Percentiles rank a stretch among this genome's conserved stretches.
Evolutionary conservation across 768 basidiomycete genomes (phyloP).

Genomic region (Myochromella boudieri): DNA sequence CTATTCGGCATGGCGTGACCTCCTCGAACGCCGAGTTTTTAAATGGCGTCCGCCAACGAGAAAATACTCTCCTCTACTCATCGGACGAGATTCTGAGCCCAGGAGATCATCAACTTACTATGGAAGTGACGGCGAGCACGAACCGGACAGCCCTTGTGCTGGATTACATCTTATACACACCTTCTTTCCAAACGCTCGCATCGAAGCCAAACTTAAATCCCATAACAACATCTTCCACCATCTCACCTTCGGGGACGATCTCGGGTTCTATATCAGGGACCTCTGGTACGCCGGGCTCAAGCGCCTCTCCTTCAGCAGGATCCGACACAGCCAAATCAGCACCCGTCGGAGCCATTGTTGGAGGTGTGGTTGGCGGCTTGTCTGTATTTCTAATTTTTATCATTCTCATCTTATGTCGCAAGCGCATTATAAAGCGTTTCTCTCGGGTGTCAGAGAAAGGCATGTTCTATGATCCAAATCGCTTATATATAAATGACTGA

Average conservation of each 20-base stretch:
- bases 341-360: slow-evolving; percentile 3
- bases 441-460: background rate
- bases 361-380: slow-evolving; percentile 8
- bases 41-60: slow-evolving; percentile 21
- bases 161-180: slow-evolving; percentile 27
- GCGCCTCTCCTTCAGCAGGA: too few species aligned
- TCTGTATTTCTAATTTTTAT: background rate
- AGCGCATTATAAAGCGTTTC: background rate
- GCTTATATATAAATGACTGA: too few species aligned
- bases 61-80: slow-evolving; percentile 21
- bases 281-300: too few species aligned
- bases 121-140: slow-evolving; percentile 20
- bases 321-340: too few species aligned
- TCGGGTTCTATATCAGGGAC: too few species aligned
- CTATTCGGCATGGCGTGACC: slow-evolving; percentile 18
- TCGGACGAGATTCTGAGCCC: slow-evolving; percentile 19
- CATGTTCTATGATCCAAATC: too few species aligned
- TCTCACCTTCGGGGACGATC: too few species aligned
- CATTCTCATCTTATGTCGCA: background rate
- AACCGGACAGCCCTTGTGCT: slow-evolving; percentile 23
- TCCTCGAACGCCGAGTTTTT: slow-evolving; percentile 19
- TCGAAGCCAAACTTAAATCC: slow-evolving; percentile 2
- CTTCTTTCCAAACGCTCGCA: slow-evolving; percentile 16
- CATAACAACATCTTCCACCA: background rate
- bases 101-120: slow-evolving; percentile 24